Conservation (phyloP, 2,329 filamentous ascomycete species). For the Fusarium sacchari region DNA sequence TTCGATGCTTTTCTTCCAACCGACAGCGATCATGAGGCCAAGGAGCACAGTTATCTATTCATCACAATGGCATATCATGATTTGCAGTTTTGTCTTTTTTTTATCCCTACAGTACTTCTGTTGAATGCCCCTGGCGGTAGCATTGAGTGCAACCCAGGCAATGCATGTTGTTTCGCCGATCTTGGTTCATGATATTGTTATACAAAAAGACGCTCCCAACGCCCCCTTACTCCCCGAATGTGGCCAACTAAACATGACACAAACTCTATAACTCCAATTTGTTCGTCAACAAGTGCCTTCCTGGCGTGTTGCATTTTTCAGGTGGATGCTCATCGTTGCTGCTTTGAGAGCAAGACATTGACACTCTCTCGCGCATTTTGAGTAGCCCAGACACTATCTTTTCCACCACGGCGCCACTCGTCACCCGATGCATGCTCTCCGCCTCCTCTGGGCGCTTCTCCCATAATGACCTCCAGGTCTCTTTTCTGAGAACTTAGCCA, state of each 20-base stretch:
- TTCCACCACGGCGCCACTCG: conserved; percentile 74
- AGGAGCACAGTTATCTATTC: conserved; percentile 16
- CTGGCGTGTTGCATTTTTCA: background rate
- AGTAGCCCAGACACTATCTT: conserved; percentile 65
- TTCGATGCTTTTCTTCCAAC: conserved; percentile 7
- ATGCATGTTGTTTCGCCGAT: conserved; percentile 20
- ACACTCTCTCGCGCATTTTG: conserved; percentile 71
- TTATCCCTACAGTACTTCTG: conserved; percentile 16
- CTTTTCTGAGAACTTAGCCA: conserved; percentile 94
- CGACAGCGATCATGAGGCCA: conserved; percentile 13
- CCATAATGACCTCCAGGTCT: conserved; percentile 87
- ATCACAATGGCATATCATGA: conserved; percentile 23
- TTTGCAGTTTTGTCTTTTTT: conserved; percentile 13
- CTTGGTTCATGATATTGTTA: conserved; percentile 40
- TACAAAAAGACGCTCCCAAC: conserved; percentile 43
- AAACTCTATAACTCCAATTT: conserved; percentile 38
- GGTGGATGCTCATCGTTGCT: conserved; percentile 52
- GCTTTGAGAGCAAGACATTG: conserved; percentile 67
- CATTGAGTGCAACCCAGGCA: conserved; percentile 16
- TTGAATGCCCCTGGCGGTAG: conserved; percentile 6
- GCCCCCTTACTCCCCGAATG: conserved; percentile 35
- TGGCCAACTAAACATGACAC: conserved; percentile 34
- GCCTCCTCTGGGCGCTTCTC: conserved; percentile 76
- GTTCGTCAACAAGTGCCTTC: conserved; percentile 1
- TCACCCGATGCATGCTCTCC: conserved; percentile 66